phyloP scores from a whole-genome alignment of 2,329 filamentous ascomycete genomes.

The Epicoccum nigrum region DNA sequence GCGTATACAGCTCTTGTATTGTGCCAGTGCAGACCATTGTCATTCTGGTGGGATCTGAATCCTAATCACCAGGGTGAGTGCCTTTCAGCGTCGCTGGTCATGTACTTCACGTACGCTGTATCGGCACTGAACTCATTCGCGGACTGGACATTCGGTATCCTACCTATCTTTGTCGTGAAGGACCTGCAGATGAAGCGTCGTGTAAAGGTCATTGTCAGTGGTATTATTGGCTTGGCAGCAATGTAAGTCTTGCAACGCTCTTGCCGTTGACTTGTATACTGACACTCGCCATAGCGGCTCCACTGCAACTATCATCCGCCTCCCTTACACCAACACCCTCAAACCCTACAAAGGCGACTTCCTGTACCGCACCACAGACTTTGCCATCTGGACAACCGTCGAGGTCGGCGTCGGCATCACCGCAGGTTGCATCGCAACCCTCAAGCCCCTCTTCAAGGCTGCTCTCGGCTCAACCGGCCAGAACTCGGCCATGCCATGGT shows the following conservation, averaged over 20 bases:
- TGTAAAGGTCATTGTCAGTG: constrained; percentile 59
- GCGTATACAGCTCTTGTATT: constrained; percentile 58
- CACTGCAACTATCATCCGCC: constrained; percentile 38
- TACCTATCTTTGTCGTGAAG: constrained; percentile 58
- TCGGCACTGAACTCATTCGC: constrained; percentile 37
- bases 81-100: constrained; percentile 53
- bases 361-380: constrained; percentile 39
- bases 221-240: constrained; percentile 57
- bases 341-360: constrained; percentile 38
- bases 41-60: constrained; percentile 56
- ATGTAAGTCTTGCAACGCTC: constrained; percentile 28
- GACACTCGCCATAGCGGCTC: constrained; percentile 45
- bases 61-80: constrained; percentile 49
- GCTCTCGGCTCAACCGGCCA: constrained; percentile 19
- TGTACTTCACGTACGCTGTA: constrained; percentile 55
- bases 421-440: constrained; percentile 37
- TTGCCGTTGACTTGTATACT: not conserved
- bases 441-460: constrained; percentile 34
- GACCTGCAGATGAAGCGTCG: constrained; percentile 61
- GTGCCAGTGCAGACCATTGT: constrained; percentile 59
- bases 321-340: constrained; percentile 36
- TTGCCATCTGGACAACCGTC: constrained; percentile 40
- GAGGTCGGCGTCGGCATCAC: constrained; percentile 38
- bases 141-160: constrained; percentile 39
- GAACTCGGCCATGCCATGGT: constrained; percentile 26